Evolutionary conservation across 768 basidiomycete species (phyloP), one percentile per base, ranked within the genome.

Genomic region (Austroboletus festivus): DNA sequence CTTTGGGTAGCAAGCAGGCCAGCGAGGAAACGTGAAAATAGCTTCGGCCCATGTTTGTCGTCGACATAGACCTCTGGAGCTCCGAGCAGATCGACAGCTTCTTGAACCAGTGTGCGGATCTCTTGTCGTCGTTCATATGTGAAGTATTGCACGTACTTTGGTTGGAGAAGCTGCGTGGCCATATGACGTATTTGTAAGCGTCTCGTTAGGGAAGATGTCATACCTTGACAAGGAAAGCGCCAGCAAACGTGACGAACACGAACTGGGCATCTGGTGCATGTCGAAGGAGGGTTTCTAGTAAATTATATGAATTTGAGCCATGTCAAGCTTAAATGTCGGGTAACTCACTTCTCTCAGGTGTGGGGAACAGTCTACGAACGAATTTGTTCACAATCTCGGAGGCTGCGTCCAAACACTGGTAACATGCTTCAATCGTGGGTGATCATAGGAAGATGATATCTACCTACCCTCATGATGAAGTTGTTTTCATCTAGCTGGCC

Each of bases 171-270:
- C 84, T 85, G 52, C 13, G n/a, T 22, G 33, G 5, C 3, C 20
- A 20, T n/a, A 15, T 22, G 22, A 28, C 7, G n/a, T 51, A 40
- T 53, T 34, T 22, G 34, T 22, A 22, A 15, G 3, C 9, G 10
- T 20, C 45, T 21, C 7, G 13, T 24, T 9, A 4, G 7, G 39
- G 42, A 23, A 35, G 45, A 21, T 18, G 21, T 31, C 9, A 33
- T 22, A 83, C 86, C 74, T 92, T 91, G 54, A 93, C 77, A 15
- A 93, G 72, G 72, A 92, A 92, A 2, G 89, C 83, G 9, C 83
- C 81, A 10, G 89, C 89, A 53, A 90, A 91, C 0, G 84, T 87
- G 21, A 83, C 76, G 56, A 91, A 89, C 10, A 91, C 82, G 51
- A 81, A 83, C 54, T 90, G 84, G 1, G 85, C 82, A 60, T 89